Conservation (phyloP, 176 grass and related monocot genomes). For the Saccharum spontaneum region DNA sequence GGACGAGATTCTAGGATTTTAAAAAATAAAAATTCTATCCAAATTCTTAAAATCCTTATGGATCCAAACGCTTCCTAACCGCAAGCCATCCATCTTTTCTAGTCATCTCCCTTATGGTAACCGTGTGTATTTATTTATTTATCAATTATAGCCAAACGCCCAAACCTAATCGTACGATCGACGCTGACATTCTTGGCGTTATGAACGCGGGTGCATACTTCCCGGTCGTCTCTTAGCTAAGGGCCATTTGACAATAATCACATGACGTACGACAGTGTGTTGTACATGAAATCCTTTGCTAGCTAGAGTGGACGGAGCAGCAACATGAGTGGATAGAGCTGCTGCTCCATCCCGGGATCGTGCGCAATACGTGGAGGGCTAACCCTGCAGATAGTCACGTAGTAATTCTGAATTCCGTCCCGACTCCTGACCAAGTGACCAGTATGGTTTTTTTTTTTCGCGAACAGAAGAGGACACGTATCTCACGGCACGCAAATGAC, state of each 20-base stretch:
- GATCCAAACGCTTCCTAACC: no score
- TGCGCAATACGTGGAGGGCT: background rate
- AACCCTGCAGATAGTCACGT: background rate
- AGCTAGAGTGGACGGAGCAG: background rate
- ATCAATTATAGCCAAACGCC: no score
- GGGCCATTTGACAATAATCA: no score
- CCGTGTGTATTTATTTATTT: no score
- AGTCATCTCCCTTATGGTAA: no score
- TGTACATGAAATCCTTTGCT: no score
- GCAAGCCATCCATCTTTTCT: no score
- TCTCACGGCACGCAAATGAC: background rate
- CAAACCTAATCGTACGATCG: background rate
- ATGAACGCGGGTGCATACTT: background rate
- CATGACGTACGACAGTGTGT: no score
- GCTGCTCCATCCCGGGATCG: background rate
- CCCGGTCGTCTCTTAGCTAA: no score
- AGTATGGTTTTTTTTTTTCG: background rate
- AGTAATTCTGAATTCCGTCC: background rate
- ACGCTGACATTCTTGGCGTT: background rate
- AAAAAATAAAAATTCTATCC: no score
- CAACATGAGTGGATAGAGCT: background rate
- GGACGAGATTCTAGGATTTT: no score
- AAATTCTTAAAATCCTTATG: no score
- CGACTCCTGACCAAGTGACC: background rate
- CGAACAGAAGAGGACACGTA: background rate